Percentiles rank a stretch among this genome's conserved stretches.
Conservation (phyloP, 768 basidiomycete genomes). For the Hypholoma sublateritium region DNA sequence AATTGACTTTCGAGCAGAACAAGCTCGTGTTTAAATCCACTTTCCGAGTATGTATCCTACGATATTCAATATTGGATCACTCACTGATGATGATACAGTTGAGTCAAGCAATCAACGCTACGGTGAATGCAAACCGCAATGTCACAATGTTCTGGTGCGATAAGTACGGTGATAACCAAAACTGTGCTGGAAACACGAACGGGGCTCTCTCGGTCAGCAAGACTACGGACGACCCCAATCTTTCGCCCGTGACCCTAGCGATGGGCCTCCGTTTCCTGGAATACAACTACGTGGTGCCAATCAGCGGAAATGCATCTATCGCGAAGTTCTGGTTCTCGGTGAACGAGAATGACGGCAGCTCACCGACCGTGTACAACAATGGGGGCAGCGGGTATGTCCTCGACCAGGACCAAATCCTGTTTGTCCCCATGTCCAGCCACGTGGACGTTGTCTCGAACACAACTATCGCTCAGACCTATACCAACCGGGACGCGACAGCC, state of each 20-base stretch:
- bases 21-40: conserved; percentile 39
- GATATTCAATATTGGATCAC: neutral
- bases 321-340: conserved; percentile 51
- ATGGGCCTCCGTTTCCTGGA: conserved; percentile 36
- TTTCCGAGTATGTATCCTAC: conserved; percentile 32
- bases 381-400: conserved; percentile 41
- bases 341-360: conserved; percentile 42
- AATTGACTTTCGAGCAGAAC: conserved; percentile 36
- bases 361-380: conserved; percentile 36
- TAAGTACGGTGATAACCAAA: conserved; percentile 31
- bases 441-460: conserved; percentile 23
- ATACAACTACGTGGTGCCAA: conserved; percentile 44
- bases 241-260: conserved; percentile 35
- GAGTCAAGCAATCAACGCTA: conserved; percentile 30
- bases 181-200: conserved; percentile 33
- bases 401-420: conserved; percentile 42
- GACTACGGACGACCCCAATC: conserved; percentile 29
- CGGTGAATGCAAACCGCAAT: conserved; percentile 35
- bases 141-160: conserved; percentile 46
- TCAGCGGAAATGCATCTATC: conserved; percentile 39
- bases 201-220: conserved; percentile 30
- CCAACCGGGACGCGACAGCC: conserved; percentile 20
- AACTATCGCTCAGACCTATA: conserved; percentile 23
- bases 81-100: conserved; percentile 25
- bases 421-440: conserved; percentile 39